Conservation (phyloP, 768 basidiomycete genomes). For the Suillus paluster region DNA sequence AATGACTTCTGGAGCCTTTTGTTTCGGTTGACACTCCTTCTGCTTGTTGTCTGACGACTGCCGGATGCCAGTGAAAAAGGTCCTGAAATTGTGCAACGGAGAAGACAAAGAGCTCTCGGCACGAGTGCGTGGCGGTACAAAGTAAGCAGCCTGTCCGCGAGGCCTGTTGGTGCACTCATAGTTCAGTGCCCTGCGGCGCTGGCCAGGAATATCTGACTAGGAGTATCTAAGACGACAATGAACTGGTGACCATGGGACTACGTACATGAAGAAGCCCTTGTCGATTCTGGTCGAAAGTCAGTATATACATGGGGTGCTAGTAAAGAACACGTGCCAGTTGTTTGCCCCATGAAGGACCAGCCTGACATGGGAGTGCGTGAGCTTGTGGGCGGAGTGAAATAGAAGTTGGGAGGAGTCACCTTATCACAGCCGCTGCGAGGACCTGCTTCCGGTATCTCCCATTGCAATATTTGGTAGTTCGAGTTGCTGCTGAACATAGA, state of each 20-base stretch:
- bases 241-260: neutral
- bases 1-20: neutral
- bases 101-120: neutral
- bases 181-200: neutral
- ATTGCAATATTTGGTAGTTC: neutral
- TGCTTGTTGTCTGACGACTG: neutral
- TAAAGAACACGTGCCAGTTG: neutral
- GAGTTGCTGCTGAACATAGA: neutral
- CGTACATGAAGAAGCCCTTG: neutral
- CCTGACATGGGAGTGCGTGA: neutral
- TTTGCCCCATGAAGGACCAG: neutral
- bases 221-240: neutral
- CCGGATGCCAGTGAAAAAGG: neutral
- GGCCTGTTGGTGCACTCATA: neutral
- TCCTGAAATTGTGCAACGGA: neutral
- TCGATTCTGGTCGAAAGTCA: neutral
- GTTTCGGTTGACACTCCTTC: neutral
- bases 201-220: neutral
- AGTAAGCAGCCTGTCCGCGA: neutral
- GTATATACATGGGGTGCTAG: too few relatives aligned
- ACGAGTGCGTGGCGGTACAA: neutral
- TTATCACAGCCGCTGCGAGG: conserved; percentile 15
- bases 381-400: neutral
- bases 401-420: neutral
- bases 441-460: neutral